Base-by-base conservation (phyloP, 345 rosid genomes). In the Citrus medica region DNA sequence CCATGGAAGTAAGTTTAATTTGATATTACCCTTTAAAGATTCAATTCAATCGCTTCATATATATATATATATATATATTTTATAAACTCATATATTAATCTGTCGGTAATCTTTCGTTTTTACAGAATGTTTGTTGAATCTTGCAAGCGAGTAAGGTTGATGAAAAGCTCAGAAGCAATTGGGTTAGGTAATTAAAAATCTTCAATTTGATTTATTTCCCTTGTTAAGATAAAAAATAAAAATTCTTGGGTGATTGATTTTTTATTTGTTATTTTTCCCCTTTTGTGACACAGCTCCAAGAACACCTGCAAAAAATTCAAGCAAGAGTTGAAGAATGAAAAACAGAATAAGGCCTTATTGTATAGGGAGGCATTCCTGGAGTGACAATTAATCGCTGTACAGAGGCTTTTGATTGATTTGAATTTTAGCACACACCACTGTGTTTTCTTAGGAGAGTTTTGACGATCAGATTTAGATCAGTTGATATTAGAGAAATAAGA, bases 1-100 rank as follows among this genome's bases (percentile, higher is more conserved):
- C 97, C 97, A 6, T 94, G 98, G 97, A 79, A 90, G 97, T 94
- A 80, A 86, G 95, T 85, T 76, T 71, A 58, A 46, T 46, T 3
- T 13, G 51, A 46, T 5, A 12, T 46, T 46, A 46, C 1, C 16
- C 17, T 37, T 16, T 58, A 27, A 19, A 24, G 24, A 24, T 24
- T 5, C 24, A 60, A 46, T 46, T 37, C 59, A 59, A 37, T 14
- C 51, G 35, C 56, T 58, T 19, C 73, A 46, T 71, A 12, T 32
- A 28, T 28, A 9, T 24, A 28, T 3, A 3, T 30, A 30, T 33
- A 40, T 61, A 4, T 65, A 71, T 65, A n/a, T n/a, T n/a, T 0
- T n/a, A 58, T 38, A 12, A 2, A 9, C 3, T 0, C 9, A 1
- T 10, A 46, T 32, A 58, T 65, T 32, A 66, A 65, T 32, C 30